Base-by-base conservation (phyloP, 1,284 basidiomycete genomes). In the Apiotrichum mycotoxinovorans region DNA sequence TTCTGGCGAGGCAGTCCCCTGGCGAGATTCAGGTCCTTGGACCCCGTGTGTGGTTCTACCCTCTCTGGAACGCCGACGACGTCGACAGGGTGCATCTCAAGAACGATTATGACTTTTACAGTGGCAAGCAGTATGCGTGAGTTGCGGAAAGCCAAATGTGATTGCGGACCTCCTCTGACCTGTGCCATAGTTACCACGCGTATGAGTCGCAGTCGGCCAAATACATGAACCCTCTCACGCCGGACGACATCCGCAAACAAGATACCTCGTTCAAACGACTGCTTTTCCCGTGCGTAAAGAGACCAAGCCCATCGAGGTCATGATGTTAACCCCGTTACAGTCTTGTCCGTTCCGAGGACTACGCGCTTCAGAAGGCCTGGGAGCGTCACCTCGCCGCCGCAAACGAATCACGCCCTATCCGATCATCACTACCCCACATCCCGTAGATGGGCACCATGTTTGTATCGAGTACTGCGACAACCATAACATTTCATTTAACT, bases 21-120 rank as follows among this genome's bases (percentile, higher is more conserved):
- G 53, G 63, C 11, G 79, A 80, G 51, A 56, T 80, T n/a, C 79
- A 79, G 44, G 79, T 81, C 7, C 63, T 81, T 8, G 71, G 71
- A 46, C 68, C 75, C 27, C 63, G 69, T 27, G 79, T 79, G 0
- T 78, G 81, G 64, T 81, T 81, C 65, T 80, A 76, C 73, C 80
- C 80, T 0, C 70, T 79, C 58, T 81, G 79, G 79, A 65, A 67
- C 34, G 74, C 72, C 0, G 58, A 72, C 20, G 74, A 75, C 55
- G 65, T 76, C 22, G 44, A 73, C 42, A 65, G 69, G 26, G 67
- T 69, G 5, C 73, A 77, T 56, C 69, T 74, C 54, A 48, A 51
- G 42, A 62, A 70, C 43, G 66, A 66, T n/a, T 69, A 74, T 54
- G 71, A 76, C 60, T 79, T 76, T 55, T 46, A 60, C 25, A 60